Conservation (phyloP, 495 filamentous ascomycete species). For the Rhypophila decipiens region DNA sequence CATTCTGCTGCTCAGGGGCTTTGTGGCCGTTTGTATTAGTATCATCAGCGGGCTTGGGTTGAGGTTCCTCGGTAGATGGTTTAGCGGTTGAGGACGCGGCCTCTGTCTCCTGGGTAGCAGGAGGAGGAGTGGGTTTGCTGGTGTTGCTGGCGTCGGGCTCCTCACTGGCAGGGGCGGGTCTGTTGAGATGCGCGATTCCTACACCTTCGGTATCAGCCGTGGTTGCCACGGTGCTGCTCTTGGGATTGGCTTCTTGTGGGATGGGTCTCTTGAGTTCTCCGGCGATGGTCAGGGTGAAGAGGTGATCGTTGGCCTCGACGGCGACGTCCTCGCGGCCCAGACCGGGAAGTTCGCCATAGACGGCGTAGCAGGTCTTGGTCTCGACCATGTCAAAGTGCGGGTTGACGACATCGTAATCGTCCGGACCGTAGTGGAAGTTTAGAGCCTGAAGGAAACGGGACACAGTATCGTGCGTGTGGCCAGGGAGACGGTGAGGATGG, state of each 20-base stretch:
- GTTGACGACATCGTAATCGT: neutral
- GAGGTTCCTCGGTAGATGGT: neutral
- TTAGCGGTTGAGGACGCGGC: too few species aligned
- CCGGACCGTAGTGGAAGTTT: conserved; percentile 4
- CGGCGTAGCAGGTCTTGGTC: conserved; percentile 3
- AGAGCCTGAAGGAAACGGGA: conserved; percentile 10
- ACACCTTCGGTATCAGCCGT: neutral
- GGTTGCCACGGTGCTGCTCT: neutral
- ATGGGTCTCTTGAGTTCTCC: neutral
- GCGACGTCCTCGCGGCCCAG: neutral
- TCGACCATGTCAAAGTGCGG: conserved; percentile 11
- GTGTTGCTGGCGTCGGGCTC: neutral
- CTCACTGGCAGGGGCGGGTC: neutral
- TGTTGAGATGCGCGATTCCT: neutral
- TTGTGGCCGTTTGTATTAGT: neutral
- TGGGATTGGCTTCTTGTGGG: neutral
- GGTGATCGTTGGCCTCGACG: conserved; percentile 8
- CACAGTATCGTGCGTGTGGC: conserved; percentile 2
- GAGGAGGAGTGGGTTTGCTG: neutral
- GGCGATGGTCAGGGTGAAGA: conserved; percentile 7
- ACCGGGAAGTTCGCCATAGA: conserved; percentile 11
- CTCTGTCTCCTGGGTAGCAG: too few species aligned
- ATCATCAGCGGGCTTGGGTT: neutral
- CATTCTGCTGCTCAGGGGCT: neutral
- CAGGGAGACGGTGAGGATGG: neutral